phyloP scores from a whole-genome alignment of 1,284 basidiomycete genomes.

The Termitomyces sp. region DNA sequence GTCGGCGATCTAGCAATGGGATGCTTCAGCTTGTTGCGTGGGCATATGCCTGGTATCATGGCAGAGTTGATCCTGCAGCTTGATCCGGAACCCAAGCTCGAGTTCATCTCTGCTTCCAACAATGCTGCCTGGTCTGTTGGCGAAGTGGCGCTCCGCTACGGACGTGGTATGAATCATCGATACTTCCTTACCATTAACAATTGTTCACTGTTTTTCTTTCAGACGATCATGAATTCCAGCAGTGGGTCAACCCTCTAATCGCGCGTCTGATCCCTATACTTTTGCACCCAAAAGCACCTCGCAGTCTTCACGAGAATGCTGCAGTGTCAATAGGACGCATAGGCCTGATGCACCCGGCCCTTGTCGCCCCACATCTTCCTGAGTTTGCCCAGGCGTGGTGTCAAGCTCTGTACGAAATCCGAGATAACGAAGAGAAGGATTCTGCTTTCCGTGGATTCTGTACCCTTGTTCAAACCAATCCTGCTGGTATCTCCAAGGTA shows the following conservation, averaged over 20 bases:
- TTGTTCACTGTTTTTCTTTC: slow-evolving; percentile 12
- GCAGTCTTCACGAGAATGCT: slow-evolving; percentile 95
- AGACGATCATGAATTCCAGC: slow-evolving; percentile 82
- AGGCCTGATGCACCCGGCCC: slow-evolving; percentile 84
- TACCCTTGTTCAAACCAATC: slow-evolving; percentile 92
- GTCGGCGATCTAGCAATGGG: slow-evolving; percentile 98
- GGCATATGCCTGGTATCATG: slow-evolving; percentile 86
- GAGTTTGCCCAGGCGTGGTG: slow-evolving; percentile 97
- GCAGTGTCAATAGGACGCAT: slow-evolving; percentile 99
- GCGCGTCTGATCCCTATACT: slow-evolving; percentile 90
- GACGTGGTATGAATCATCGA: slow-evolving; percentile 47
- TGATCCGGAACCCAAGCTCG: slow-evolving; percentile 83
- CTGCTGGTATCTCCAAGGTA: slow-evolving; percentile 84
- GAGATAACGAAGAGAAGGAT: slow-evolving; percentile 99
- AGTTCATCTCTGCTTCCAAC: slow-evolving; percentile 96
- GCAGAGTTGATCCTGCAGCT: slow-evolving; percentile 87
- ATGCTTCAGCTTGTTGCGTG: slow-evolving; percentile 82
- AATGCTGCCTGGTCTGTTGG: slow-evolving; percentile 99
- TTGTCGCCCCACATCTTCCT: slow-evolving; percentile 87
- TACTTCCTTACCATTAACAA: slow-evolving; percentile 1
- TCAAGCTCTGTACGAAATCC: slow-evolving; percentile 95
- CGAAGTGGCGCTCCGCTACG: slow-evolving; percentile 89
- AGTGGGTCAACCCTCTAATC: slow-evolving; percentile 86
- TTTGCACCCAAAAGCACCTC: slow-evolving; percentile 85
- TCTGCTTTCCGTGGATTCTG: slow-evolving; percentile 99